Conservation (phyloP, 345 rosid genomes). For the Populus euphratica region DNA sequence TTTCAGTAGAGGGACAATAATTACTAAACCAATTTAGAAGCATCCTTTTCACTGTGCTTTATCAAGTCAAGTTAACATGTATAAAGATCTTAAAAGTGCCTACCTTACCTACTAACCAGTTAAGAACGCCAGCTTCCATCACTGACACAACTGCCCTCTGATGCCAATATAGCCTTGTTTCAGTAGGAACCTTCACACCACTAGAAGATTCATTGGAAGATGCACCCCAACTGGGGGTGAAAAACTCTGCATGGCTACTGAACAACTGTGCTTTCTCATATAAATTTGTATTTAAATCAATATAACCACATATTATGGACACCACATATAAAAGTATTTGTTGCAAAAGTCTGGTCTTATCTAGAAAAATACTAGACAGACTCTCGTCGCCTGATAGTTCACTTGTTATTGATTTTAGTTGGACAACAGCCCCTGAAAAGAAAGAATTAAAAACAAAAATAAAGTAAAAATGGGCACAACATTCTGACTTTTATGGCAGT, state of each 20-base stretch:
- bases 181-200: conserved; percentile 30
- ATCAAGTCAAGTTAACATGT: conserved; percentile 7
- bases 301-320: conserved; percentile 47
- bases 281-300: conserved; percentile 40
- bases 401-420: conserved; percentile 54
- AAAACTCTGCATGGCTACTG: conserved; percentile 23
- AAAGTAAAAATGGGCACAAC: conserved; percentile 3
- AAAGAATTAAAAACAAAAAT: conserved; percentile 7
- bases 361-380: conserved; percentile 33
- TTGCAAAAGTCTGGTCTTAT: conserved; percentile 46
- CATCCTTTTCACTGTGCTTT: background rate
- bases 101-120: conserved; percentile 93
- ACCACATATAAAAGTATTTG: conserved; percentile 52
- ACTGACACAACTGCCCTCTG: conserved; percentile 62
- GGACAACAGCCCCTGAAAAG: conserved; percentile 60
- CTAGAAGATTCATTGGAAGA: conserved; percentile 27
- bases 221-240: conserved; percentile 19
- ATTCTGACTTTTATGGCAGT: background rate
- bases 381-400: conserved; percentile 49
- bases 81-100: conserved; percentile 39
- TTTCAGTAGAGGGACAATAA: conserved; percentile 7
- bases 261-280: conserved; percentile 34
- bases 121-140: conserved; percentile 85
- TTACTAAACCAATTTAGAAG: background rate
- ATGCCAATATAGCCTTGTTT: conserved; percentile 51